phyloP scores from a whole-genome alignment of 2,329 filamentous ascomycete genomes.

The Sporothrix luriei region DNA sequence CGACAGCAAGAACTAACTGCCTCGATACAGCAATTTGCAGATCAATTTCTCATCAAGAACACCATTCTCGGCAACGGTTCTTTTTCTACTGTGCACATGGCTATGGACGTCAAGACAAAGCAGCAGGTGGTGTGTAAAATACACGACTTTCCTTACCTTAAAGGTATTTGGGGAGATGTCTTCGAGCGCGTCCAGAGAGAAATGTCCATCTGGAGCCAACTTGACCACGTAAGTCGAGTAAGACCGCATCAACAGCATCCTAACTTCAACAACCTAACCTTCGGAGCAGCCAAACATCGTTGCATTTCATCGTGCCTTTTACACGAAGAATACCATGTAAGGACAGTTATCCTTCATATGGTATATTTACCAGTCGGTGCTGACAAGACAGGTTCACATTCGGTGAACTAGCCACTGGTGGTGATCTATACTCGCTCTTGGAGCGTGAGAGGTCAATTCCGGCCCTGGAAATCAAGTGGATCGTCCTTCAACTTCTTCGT shows the following conservation, averaged over 20 bases:
- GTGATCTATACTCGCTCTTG: slow-evolving; percentile 56
- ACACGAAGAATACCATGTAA: slow-evolving; percentile 53
- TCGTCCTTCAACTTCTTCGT: slow-evolving; percentile 53
- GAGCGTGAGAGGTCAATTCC: slow-evolving; percentile 43
- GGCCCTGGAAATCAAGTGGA: slow-evolving; percentile 51
- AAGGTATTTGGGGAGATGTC: slow-evolving; percentile 35
- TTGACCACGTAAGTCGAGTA: slow-evolving; percentile 54
- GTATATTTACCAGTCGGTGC: slow-evolving; percentile 28
- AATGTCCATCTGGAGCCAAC: slow-evolving; percentile 55
- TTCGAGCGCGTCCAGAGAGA: slow-evolving; percentile 51
- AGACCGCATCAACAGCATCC: not conserved
- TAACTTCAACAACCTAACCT: slow-evolving; percentile 22
- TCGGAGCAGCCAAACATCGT: slow-evolving; percentile 56
- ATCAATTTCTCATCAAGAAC: slow-evolving; percentile 53
- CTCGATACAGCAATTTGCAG: slow-evolving; percentile 47
- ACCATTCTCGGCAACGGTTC: slow-evolving; percentile 58
- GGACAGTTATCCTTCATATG: not conserved
- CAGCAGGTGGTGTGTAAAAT: slow-evolving; percentile 71
- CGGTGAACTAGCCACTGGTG: slow-evolving; percentile 59
- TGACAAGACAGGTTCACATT: slow-evolving; percentile 53
- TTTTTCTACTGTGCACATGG: slow-evolving; percentile 58
- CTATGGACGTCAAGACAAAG: slow-evolving; percentile 53
- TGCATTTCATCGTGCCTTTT: slow-evolving; percentile 54
- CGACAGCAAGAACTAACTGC: not conserved
- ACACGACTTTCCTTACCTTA: slow-evolving; percentile 51